Evolutionary conservation across 2,329 filamentous ascomycete genomes (phyloP), one percentile per base, ranked within the genome.

Genomic region (Pseudogymnoascus pannorum): DNA sequence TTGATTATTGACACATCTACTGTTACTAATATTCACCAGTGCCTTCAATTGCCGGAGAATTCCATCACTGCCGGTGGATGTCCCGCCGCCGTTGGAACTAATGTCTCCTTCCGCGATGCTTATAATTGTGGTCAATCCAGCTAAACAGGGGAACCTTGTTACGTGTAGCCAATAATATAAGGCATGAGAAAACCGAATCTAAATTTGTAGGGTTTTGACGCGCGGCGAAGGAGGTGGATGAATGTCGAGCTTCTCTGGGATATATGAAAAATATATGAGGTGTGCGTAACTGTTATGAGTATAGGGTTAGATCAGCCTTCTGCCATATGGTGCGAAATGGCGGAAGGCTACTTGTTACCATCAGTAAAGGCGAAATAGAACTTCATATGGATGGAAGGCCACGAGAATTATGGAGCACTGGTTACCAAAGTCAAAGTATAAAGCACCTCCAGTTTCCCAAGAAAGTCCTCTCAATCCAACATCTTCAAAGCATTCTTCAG

Each of bases 241-340:
- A 29, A 51, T 51, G 44, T 51, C 22, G 24, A 51, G 44, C 24
- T 26, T 29, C n/a, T 26, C 44, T 51, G 24, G 44, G 24, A 51
- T 51, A 29, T 51, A 51, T 51, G 44, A 51, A 29, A 51, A 51
- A 51, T 29, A 29, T 51, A 51, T 51, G 44, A 29, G 24, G 24
- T 6, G 5, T 51, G n/a, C 24, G 44, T 24, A 51, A n/a, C 44
- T 51, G 22, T 51, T 51, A 51, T 51, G n/a, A 51, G 24, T 29
- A 51, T 51, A 11, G 44, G 44, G 24, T 14, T 8, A 16, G 44
- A 51, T 51, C 44, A 14, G 4, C 24, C 24, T 51, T 24, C 44
- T 51, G 24, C 11, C 44, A 29, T 42, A 42, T 29, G 14, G 44
- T 51, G n/a, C n/a, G 24, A 29, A 29, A 29, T 51, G 44, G 24